These are phyloP conservation scores for Neurospora sp. DNA, from an alignment of 495 filamentous ascomycete genomes.

Conservation along the genomic window DNA sequence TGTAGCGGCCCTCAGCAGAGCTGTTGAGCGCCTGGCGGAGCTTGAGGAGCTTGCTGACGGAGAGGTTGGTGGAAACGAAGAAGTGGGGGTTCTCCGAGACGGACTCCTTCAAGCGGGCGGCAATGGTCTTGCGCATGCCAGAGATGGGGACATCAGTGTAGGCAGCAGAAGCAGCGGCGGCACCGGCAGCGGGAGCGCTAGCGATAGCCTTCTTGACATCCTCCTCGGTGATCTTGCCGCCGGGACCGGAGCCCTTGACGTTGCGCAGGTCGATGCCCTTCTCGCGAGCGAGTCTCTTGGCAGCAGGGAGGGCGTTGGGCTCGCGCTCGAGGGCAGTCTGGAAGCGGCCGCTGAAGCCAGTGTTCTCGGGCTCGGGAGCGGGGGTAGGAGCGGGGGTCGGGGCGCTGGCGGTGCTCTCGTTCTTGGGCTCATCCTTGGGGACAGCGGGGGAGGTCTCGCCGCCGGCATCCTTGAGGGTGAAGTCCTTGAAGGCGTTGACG, in stretches of 20 bases:
- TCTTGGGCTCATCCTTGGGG: constrained; percentile 43
- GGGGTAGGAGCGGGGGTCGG: constrained; percentile 52
- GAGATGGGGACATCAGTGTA: constrained; percentile 80
- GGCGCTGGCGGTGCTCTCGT: constrained; percentile 38
- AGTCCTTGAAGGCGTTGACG: constrained; percentile 75
- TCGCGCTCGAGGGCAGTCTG: constrained; percentile 76
- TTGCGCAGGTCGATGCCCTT: constrained; percentile 67
- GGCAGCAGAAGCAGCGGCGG: constrained; percentile 44
- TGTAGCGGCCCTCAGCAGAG: constrained; percentile 83
- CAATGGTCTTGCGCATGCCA: constrained; percentile 98
- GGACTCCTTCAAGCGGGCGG: constrained; percentile 79
- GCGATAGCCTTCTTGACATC: constrained; percentile 72
- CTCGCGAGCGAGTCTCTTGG: constrained; percentile 75
- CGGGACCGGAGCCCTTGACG: constrained; percentile 81
- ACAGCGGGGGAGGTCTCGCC: constrained; percentile 58
- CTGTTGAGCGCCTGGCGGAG: constrained; percentile 90
- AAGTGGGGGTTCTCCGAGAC: constrained; percentile 93
- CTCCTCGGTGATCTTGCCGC: constrained; percentile 80
- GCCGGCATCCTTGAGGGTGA: constrained; percentile 82
- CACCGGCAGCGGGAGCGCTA: constrained; percentile 26
- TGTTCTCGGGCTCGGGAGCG: constrained; percentile 56
- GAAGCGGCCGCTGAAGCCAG: constrained; percentile 63
- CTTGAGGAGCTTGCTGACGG: constrained; percentile 88
- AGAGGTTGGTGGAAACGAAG: constrained; percentile 82
- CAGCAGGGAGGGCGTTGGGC: constrained; percentile 58